These are phyloP conservation scores for Nitzschia palea DNA, from an alignment of 108 stramenopile species.

Conservation along the genomic window DNA sequence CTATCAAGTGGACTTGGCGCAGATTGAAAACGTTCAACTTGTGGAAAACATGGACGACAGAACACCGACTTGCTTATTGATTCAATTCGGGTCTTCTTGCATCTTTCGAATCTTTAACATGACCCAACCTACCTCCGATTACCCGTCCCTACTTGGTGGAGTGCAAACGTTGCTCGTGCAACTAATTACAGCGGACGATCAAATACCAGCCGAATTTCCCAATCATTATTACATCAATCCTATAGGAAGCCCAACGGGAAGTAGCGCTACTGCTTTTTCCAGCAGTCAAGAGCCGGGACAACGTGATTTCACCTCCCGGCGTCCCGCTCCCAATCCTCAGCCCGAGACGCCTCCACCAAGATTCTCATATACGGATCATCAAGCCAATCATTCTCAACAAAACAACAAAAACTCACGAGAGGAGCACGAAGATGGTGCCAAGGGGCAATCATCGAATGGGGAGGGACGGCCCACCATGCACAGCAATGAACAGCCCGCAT, in stretches of 20 bases:
- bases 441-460: too few species aligned
- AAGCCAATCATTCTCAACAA: too few species aligned
- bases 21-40: conserved; percentile 9
- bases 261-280: conserved; percentile 5
- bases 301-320: not conserved
- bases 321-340: not conserved
- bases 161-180: not conserved
- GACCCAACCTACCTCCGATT: not conserved
- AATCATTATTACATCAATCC: not conserved
- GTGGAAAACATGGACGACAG: not conserved
- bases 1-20: conserved; percentile 27
- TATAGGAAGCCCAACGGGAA: conserved; percentile 1
- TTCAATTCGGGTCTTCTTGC: conserved; percentile 18
- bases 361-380: too few species aligned
- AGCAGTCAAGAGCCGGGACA: conserved; percentile 5
- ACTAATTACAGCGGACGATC: not conserved
- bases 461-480: too few species aligned
- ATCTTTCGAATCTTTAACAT: conserved; percentile 26
- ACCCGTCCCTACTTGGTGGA: not conserved
- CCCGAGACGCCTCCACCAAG: conserved; percentile 7
- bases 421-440: too few species aligned
- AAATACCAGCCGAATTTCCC: conserved; percentile 3
- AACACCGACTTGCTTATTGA: conserved; percentile 13
- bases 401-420: too few species aligned
- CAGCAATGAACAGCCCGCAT: too few species aligned